Percentiles rank a stretch among this genome's conserved stretches.
Conservation (phyloP, 371 early-diverging fungal species). For the Syncephalastrum sp. region DNA sequence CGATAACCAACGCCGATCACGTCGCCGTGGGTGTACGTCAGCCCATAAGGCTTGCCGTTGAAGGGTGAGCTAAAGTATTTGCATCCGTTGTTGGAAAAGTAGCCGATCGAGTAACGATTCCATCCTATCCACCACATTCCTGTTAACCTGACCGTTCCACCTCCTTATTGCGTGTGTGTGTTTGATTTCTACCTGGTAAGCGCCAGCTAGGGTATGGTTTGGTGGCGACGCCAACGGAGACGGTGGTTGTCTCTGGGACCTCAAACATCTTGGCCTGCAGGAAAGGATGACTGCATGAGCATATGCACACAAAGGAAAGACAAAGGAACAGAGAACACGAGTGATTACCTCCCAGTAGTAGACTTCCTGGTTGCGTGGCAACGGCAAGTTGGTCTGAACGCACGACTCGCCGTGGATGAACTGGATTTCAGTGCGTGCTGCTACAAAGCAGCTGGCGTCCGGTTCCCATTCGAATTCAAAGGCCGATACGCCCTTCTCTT, state of each 20-base stretch:
- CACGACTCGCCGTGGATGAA: constrained; percentile 74
- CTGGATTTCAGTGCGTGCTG: constrained; percentile 75
- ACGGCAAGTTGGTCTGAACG: constrained; percentile 79
- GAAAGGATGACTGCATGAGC: background rate
- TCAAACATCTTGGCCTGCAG: constrained; percentile 68
- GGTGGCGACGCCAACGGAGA: constrained; percentile 67
- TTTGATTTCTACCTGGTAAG: constrained; percentile 53
- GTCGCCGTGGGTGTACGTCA: constrained; percentile 65
- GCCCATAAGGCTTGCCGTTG: constrained; percentile 58
- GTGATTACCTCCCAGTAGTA: constrained; percentile 65
- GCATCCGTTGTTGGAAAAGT: constrained; percentile 63
- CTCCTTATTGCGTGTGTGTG: background rate
- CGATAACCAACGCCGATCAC: constrained; percentile 79
- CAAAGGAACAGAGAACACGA: background rate
- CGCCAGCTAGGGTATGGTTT: constrained; percentile 70
- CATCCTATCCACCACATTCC: constrained; percentile 39
- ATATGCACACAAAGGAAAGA: background rate
- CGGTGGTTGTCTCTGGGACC: constrained; percentile 53
- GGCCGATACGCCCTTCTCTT: constrained; percentile 83
- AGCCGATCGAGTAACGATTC: constrained; percentile 75
- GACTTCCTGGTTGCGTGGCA: constrained; percentile 75
- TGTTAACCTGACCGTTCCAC: background rate
- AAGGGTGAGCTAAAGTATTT: constrained; percentile 71
- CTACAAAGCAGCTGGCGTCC: constrained; percentile 66
- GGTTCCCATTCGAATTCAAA: constrained; percentile 80